phyloP scores from a whole-genome alignment of 2,329 filamentous ascomycete genomes.

The Alternaria tenuissima region DNA sequence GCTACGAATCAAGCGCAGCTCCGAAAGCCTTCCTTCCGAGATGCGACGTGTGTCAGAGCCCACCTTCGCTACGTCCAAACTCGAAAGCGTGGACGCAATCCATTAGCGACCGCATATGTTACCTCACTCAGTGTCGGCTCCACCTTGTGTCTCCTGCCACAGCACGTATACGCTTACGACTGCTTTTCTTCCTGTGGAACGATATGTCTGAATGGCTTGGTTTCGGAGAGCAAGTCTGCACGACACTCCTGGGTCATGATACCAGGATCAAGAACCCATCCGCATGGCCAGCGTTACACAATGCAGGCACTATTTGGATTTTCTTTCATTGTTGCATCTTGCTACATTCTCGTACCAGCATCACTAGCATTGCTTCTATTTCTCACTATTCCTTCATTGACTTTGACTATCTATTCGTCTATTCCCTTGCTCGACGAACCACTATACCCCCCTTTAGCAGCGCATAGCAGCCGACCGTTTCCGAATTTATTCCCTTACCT shows the following conservation, averaged over 20 bases:
- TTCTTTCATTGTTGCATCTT: conserved; percentile 22
- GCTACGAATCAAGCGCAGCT: conserved; percentile 71
- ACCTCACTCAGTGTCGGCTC: conserved; percentile 16
- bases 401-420: conserved; percentile 7
- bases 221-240: conserved; percentile 28
- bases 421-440: conserved; percentile 31
- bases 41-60: conserved; percentile 50
- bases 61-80: conserved; percentile 40
- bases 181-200: conserved; percentile 21
- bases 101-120: conserved; percentile 29
- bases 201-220: conserved; percentile 16
- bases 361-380: conserved; percentile 38
- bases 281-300: conserved; percentile 22
- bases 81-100: conserved; percentile 41
- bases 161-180: conserved; percentile 22
- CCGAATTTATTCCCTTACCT: conserved; percentile 28
- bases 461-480: conserved; percentile 22
- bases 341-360: conserved; percentile 40
- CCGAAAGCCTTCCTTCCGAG: conserved; percentile 41
- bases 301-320: conserved; percentile 22
- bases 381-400: conserved; percentile 18
- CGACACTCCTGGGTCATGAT: conserved; percentile 27
- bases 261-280: conserved; percentile 15
- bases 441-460: conserved; percentile 44
- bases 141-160: conserved; percentile 18